Evolutionary conservation across 192 early-diverging fungal species (phyloP).

Genomic region (Irineochytrium annulatum): DNA sequence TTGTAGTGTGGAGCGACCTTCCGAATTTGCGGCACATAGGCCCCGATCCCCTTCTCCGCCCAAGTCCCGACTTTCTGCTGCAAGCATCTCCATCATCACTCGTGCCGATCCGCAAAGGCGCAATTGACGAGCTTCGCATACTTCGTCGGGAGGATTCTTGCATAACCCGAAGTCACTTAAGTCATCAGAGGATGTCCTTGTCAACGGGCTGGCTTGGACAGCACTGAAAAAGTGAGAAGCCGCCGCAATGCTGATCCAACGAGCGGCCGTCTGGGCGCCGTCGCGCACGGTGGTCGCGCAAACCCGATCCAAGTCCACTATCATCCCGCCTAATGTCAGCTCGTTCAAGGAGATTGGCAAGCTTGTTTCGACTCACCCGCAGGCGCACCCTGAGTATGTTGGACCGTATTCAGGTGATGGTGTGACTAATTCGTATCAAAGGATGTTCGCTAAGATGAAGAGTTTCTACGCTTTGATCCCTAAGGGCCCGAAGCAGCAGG

Average conservation of each 20-base stretch:
- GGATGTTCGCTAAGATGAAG: conserved; percentile 49
- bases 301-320: conserved; percentile 37
- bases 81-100: not conserved
- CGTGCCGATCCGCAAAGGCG: not conserved
- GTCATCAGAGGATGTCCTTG: conserved; percentile 20
- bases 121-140: not conserved
- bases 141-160: conserved; percentile 30
- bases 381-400: conserved; percentile 53
- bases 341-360: conserved; percentile 47
- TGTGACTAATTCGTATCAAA: no score
- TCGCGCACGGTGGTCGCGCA: no score
- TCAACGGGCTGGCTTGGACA: no score
- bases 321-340: conserved; percentile 46
- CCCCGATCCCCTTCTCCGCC: conserved; percentile 21
- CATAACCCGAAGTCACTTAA: conserved; percentile 27
- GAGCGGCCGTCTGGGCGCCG: no score
- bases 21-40: conserved; percentile 33
- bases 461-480: conserved; percentile 44
- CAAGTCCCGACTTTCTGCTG: conserved; percentile 26
- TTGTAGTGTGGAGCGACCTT: conserved; percentile 34
- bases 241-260: no score
- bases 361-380: conserved; percentile 40
- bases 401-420: no score
- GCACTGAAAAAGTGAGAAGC: no score
- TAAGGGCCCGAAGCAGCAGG: conserved; percentile 38